Percentiles rank a stretch among this genome's conserved stretches.
phyloP scores from a whole-genome alignment of 331 rosid species.

The Erythrophleum ivorense region DNA sequence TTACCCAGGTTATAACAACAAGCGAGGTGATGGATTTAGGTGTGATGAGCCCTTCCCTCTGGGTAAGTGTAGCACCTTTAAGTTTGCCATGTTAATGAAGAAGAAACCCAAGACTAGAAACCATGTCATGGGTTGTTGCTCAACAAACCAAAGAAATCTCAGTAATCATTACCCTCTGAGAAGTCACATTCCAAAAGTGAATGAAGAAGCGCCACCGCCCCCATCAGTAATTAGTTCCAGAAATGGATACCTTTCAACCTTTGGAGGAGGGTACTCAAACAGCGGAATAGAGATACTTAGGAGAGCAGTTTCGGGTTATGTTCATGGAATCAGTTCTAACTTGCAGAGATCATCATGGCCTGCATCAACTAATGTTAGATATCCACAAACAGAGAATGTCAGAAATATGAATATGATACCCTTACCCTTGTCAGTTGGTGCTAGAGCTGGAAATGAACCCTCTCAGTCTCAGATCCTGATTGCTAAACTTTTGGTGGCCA shows the following conservation, averaged over 20 bases:
- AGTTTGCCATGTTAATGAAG: background rate
- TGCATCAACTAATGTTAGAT: background rate
- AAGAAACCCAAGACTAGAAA: background rate
- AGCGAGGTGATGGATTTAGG: background rate
- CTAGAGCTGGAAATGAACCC: background rate
- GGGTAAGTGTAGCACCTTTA: background rate
- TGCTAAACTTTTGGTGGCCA: background rate
- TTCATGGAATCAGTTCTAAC: background rate
- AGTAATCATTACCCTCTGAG: background rate
- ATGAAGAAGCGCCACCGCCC: too few species aligned
- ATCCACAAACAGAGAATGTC: background rate
- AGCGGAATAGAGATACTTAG: background rate
- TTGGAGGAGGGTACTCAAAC: background rate
- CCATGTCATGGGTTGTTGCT: too few species aligned
- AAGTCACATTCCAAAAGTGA: background rate
- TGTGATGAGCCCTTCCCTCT: conserved; percentile 11
- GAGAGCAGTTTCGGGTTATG: background rate
- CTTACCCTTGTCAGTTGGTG: background rate
- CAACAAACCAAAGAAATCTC: background rate
- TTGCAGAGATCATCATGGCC: background rate
- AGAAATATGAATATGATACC: background rate
- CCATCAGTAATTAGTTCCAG: background rate
- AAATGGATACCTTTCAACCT: background rate
- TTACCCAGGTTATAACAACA: conserved; percentile 16
- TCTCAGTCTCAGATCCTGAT: background rate